These are phyloP conservation scores for Thielaviopsis euricoi DNA, from an alignment of 2,329 filamentous ascomycete species.

Conservation along the genomic window DNA sequence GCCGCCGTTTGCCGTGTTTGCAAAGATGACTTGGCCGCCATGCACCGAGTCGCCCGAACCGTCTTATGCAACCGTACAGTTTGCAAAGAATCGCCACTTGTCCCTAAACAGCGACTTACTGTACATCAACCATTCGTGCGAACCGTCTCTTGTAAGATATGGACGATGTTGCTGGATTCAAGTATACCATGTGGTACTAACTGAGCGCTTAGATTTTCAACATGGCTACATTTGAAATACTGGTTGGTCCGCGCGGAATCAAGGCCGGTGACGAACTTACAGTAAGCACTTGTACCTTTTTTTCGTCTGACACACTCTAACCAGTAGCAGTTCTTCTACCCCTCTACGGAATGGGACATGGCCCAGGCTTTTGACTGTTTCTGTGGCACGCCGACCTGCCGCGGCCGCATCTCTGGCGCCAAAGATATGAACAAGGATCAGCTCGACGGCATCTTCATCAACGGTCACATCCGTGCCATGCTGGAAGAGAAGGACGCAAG, in stretches of 20 bases:
- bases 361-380: constrained; percentile 53
- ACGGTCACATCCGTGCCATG: constrained; percentile 41
- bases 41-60: constrained; percentile 37
- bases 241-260: constrained; percentile 40
- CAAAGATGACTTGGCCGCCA: constrained; percentile 48
- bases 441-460: constrained; percentile 44
- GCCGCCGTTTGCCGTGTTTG: constrained; percentile 47
- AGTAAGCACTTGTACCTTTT: constrained; percentile 17
- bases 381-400: constrained; percentile 40
- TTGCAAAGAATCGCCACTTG: constrained; percentile 36
- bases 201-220: constrained; percentile 38
- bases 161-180: not conserved
- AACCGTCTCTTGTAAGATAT: constrained; percentile 42
- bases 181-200: too few relatives aligned
- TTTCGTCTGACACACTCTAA: not conserved
- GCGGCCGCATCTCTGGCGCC: constrained; percentile 46
- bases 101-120: constrained; percentile 49
- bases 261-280: constrained; percentile 40
- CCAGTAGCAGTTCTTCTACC: constrained; percentile 47
- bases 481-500: constrained; percentile 24
- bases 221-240: constrained; percentile 36
- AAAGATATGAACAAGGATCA: constrained; percentile 37
- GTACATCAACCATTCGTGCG: constrained; percentile 54
- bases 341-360: constrained; percentile 61
- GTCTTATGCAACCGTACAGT: constrained; percentile 50